Evolutionary conservation across 257 asterid species (phyloP).

Genomic region (Rubia yunnanensis): DNA sequence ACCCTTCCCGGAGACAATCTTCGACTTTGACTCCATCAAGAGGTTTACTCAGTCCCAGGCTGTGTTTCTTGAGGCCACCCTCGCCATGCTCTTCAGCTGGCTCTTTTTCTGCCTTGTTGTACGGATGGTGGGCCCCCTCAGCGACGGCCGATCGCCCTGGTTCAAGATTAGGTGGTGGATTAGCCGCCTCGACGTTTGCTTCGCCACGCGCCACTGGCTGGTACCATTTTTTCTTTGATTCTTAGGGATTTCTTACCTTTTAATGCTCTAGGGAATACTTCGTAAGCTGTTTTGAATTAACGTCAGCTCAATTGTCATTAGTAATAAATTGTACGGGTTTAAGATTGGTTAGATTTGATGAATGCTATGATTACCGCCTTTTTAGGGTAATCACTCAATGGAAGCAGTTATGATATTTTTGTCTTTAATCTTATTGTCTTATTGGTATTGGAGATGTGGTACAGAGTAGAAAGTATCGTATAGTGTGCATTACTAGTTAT

Average conservation of each 20-base stretch:
- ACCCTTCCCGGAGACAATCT: constrained; percentile 51
- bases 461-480: too few species aligned
- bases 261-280: not conserved
- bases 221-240: constrained; percentile 12
- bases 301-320: not conserved
- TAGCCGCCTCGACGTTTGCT: constrained; percentile 79
- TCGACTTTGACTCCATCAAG: constrained; percentile 65
- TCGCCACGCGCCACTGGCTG: constrained; percentile 85
- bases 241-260: not conserved
- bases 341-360: not conserved
- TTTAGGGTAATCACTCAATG: not conserved
- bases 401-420: not conserved
- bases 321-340: too few species aligned
- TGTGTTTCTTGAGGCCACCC: constrained; percentile 79
- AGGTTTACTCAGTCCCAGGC: constrained; percentile 90
- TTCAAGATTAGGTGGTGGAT: constrained; percentile 91
- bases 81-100: constrained; percentile 56
- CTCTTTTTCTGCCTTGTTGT: constrained; percentile 55
- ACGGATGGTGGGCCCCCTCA: constrained; percentile 45
- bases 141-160: constrained; percentile 62
- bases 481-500: not conserved
- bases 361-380: not conserved
- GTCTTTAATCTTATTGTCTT: not conserved
- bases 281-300: too few species aligned
- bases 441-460: not conserved